A percentile compares a stretch with the other conserved stretches of the same genome.
These are phyloP conservation scores for Arabidopsis lyrata DNA, from an alignment of 441 rosid species.

Conservation along the genomic window DNA sequence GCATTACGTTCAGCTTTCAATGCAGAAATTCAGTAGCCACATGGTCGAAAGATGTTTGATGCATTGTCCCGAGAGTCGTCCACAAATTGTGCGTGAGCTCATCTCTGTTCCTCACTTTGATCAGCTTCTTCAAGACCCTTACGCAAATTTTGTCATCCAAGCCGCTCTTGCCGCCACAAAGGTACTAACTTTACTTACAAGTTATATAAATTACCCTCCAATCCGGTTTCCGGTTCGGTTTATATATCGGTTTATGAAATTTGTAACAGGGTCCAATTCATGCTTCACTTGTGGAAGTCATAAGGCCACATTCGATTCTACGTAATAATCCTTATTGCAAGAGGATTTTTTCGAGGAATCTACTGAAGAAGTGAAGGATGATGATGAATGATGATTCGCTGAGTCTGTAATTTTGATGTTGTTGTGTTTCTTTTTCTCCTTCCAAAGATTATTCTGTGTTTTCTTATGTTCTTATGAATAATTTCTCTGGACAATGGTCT, in stretches of 20 bases:
- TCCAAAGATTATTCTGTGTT: neutral
- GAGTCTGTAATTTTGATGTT: slow-evolving; percentile 45
- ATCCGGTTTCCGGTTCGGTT: neutral
- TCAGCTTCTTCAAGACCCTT: slow-evolving; percentile 83
- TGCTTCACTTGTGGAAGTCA: slow-evolving; percentile 62
- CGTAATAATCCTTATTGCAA: slow-evolving; percentile 81
- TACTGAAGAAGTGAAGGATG: slow-evolving; percentile 58
- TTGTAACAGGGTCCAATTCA: slow-evolving; percentile 49
- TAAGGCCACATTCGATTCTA: slow-evolving; percentile 59
- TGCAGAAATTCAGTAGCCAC: slow-evolving; percentile 88
- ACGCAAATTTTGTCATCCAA: slow-evolving; percentile 87
- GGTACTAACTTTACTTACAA: slow-evolving; percentile 46
- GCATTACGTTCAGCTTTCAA: slow-evolving; percentile 67
- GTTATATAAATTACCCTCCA: neutral
- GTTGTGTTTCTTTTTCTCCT: slow-evolving; percentile 39
- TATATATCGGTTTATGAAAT: neutral
- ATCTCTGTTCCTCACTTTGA: slow-evolving; percentile 71
- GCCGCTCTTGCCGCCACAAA: slow-evolving; percentile 73
- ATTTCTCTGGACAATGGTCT: slow-evolving; percentile 30
- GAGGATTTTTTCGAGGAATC: slow-evolving; percentile 74
- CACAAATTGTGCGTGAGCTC: slow-evolving; percentile 69
- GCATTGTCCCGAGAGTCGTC: slow-evolving; percentile 66
- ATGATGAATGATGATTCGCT: slow-evolving; percentile 4
- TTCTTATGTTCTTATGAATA: slow-evolving; percentile 27
- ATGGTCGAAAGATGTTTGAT: slow-evolving; percentile 79